phyloP scores from a whole-genome alignment of 1,284 basidiomycete species.

The Amylostereum areolatum region DNA sequence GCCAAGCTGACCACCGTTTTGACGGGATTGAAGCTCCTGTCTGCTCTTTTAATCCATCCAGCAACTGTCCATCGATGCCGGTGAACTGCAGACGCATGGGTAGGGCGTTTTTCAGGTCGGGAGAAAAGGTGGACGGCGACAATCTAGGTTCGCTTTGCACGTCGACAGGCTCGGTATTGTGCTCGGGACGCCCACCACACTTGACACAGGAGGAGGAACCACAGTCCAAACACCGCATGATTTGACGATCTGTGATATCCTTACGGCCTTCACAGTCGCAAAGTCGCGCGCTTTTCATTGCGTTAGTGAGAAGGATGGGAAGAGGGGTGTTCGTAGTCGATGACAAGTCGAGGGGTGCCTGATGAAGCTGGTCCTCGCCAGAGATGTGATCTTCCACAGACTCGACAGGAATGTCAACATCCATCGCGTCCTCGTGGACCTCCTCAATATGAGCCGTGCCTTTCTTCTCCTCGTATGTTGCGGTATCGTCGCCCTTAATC shows the following conservation, averaged over 20 bases:
- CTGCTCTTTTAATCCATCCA: slow-evolving; percentile 47
- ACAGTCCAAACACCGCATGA: slow-evolving; percentile 75
- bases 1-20: slow-evolving; percentile 64
- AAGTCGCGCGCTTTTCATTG: slow-evolving; percentile 69
- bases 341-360: slow-evolving; percentile 65
- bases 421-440: slow-evolving; percentile 29
- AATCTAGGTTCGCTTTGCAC: slow-evolving; percentile 44
- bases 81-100: slow-evolving; percentile 81
- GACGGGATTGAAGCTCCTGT: slow-evolving; percentile 39
- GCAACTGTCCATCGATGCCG: slow-evolving; percentile 43
- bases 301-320: slow-evolving; percentile 54
- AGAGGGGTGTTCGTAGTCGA: slow-evolving; percentile 45
- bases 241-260: slow-evolving; percentile 64
- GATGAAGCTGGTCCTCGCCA: slow-evolving; percentile 61
- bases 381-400: slow-evolving; percentile 47
- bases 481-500: slow-evolving; percentile 53
- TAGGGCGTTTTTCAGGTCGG: slow-evolving; percentile 71
- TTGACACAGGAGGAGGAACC: slow-evolving; percentile 76
- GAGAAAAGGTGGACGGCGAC: slow-evolving; percentile 68
- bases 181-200: slow-evolving; percentile 88
- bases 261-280: slow-evolving; percentile 88
- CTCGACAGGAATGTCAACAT: slow-evolving; percentile 21
- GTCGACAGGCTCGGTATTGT: slow-evolving; percentile 62
- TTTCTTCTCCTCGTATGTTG: slow-evolving; percentile 58
- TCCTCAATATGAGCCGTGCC: slow-evolving; percentile 31